A percentile compares a stretch with the other conserved stretches of the same genome.
Conservation (phyloP, 139 green algal species). For the Pleodorina starrii region DNA sequence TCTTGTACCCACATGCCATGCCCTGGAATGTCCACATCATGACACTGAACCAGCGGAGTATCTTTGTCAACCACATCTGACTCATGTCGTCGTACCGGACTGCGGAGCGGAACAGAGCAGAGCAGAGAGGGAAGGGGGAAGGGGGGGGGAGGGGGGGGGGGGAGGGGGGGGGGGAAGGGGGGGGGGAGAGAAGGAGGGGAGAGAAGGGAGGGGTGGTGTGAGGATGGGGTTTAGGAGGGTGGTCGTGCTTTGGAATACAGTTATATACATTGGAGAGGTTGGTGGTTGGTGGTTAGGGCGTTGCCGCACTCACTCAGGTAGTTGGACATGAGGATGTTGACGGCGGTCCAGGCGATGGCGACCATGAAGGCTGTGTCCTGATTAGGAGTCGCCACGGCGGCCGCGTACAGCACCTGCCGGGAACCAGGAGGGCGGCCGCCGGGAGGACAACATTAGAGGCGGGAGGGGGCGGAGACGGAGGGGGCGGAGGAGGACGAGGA, state of each 20-base stretch:
- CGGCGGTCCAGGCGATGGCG: constrained; percentile 72
- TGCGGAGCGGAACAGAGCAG: too few relatives aligned
- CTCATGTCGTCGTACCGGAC: constrained; percentile 41
- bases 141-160: not conserved
- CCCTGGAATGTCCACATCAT: constrained; percentile 31
- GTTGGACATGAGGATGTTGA: constrained; percentile 78
- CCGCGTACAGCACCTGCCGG: constrained; percentile 67
- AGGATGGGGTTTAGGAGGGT: too few relatives aligned
- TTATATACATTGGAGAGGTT: too few relatives aligned
- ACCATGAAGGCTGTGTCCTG: constrained; percentile 82
- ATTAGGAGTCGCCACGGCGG: constrained; percentile 61
- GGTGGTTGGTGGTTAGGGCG: too few relatives aligned
- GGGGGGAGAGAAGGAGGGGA: too few relatives aligned
- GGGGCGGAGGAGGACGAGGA: too few relatives aligned
- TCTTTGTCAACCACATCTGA: not conserved
- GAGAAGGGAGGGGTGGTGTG: too few relatives aligned
- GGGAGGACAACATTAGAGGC: too few relatives aligned
- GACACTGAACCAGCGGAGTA: constrained; percentile 41
- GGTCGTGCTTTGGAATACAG: too few relatives aligned
- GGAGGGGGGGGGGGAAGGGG: not conserved
- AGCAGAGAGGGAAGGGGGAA: too few relatives aligned
- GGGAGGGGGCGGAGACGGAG: too few relatives aligned
- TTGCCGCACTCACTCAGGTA: constrained; percentile 69
- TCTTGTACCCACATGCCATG: not conserved
- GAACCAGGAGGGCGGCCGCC: not conserved